phyloP scores from a whole-genome alignment of 768 basidiomycete genomes.

The Agaricus blazei region DNA sequence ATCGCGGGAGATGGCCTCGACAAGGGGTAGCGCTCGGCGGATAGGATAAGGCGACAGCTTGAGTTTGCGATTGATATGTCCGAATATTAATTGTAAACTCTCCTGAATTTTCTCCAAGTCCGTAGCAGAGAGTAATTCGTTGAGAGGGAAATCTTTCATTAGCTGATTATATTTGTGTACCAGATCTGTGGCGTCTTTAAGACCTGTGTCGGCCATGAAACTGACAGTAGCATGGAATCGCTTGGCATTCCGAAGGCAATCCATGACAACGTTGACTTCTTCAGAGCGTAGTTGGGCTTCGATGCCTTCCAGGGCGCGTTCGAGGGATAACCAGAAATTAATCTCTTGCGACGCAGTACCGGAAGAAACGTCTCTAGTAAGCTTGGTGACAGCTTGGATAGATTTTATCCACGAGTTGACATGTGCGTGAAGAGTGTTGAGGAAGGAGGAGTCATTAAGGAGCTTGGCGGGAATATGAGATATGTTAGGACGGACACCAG shows the following conservation, averaged over 20 bases:
- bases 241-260: constrained; percentile 91
- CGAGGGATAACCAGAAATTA: constrained; percentile 97
- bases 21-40: constrained; percentile 90
- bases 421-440: constrained; percentile 88
- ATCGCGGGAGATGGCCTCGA: constrained; percentile 96
- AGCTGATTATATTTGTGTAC: constrained; percentile 98
- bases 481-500: constrained; percentile 62
- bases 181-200: constrained; percentile 89
- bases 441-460: constrained; percentile 84
- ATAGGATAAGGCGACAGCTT: constrained; percentile 96
- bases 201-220: constrained; percentile 95
- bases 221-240: constrained; percentile 96
- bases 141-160: constrained; percentile 98
- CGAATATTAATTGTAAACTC: constrained; percentile 80
- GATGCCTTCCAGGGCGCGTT: constrained; percentile 89
- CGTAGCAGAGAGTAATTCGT: constrained; percentile 93
- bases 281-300: constrained; percentile 89
- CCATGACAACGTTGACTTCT: constrained; percentile 90
- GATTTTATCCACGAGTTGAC: constrained; percentile 99
- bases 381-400: constrained; percentile 93
- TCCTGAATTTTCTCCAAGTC: constrained; percentile 96
- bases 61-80: constrained; percentile 93
- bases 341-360: constrained; percentile 98
- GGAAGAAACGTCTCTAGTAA: constrained; percentile 88
- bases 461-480: constrained; percentile 69